Base-by-base conservation (phyloP, 2,329 filamentous ascomycete species). In the Aspergillus sp. region DNA sequence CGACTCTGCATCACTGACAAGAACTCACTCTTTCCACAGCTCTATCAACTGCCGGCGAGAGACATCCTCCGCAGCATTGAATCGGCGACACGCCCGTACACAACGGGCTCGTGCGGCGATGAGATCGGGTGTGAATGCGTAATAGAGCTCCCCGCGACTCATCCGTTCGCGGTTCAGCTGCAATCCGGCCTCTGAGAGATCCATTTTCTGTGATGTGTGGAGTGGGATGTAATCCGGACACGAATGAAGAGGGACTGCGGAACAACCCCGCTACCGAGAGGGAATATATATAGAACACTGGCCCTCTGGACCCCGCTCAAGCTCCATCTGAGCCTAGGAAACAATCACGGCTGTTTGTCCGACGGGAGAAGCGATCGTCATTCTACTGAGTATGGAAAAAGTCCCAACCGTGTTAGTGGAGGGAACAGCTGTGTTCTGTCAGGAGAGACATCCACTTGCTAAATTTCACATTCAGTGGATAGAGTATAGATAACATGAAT, bases 41-140 rank as follows among this genome's bases (percentile, higher is more conserved):
- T 88, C 81, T 1, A 88, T 80, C 32, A 84, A 75, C 31, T 77
- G 76, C 52, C 89, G 78, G 38, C 89, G 81, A 2, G 82, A 70
- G 4, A 82, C 77, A 5, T 86, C 79, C 0, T 80, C 81, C 0
- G 82, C 79, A 45, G 76, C 77, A 70, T 91, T 92, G 74, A 85
- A 91, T 20, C 76, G 77, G 19, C 78, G 69, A 61, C 81, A 84
- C 0, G 88, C 88, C 29, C 75, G 70, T 40, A 78, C 78, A 68
- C 87, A 89, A 13, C 84, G 78, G n/a, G 75, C 73, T 16, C 89
- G 82, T 36, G 80, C 85, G 1, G 80, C 83, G 2, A 82, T 71
- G 3, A 94, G 74, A 31, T 88, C 81, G 0, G 88, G 86, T 1
- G 83, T 82, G 64, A 92, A 92, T 40, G 88, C 84, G 61, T 85